Evolutionary conservation across 176 grass and related monocot species (phyloP), one percentile per base, ranked within the genome.

Genomic region (Phragmites australis): DNA sequence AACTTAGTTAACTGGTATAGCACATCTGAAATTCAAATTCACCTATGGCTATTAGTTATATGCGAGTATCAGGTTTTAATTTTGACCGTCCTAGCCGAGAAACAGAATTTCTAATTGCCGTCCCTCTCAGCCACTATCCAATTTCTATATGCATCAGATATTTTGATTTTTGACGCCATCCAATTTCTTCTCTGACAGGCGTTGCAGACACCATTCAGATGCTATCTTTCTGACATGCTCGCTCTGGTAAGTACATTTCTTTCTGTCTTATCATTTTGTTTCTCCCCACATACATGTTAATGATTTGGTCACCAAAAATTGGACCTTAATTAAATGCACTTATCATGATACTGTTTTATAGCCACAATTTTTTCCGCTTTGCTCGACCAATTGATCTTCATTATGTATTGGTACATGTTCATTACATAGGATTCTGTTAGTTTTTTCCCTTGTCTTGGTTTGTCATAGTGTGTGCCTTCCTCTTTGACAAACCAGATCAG

Each of bases 201-300:
- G 0, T 17, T 90, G 46, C 94, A 97, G 53, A 90, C 94, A 48
- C 94, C 94, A 22, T 97, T 91, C 80, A 89, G 82, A 68, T 76
- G 89, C 77, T 97, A 97, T 78, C 84, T 97, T 37, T 64, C 44
- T 17, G 91, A 91, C 68, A 97, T 97, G 91, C 66, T 97, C 40
- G 89, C 91, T 61, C 94, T 97, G 77, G 91, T 93, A 82, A 86
- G 81, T 90, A 34, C 58, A 12, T 68, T 70, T 78, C 39, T 6
- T 47, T 67, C 29, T 29, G 1, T n/a, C 6, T 74, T 82, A 25
- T 5, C 27, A 22, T 80, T 78, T 23, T 6, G 16, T 39, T 53
- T 23, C 14, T 76, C 63, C 1, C 9, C 3, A 48, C 2, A 26
- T 21, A 75, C 9, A 9, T 37, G 17, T 65, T 42, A 55, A 27